phyloP scores from a whole-genome alignment of 257 asterid species.

The Schizonepeta tenuifolia region DNA sequence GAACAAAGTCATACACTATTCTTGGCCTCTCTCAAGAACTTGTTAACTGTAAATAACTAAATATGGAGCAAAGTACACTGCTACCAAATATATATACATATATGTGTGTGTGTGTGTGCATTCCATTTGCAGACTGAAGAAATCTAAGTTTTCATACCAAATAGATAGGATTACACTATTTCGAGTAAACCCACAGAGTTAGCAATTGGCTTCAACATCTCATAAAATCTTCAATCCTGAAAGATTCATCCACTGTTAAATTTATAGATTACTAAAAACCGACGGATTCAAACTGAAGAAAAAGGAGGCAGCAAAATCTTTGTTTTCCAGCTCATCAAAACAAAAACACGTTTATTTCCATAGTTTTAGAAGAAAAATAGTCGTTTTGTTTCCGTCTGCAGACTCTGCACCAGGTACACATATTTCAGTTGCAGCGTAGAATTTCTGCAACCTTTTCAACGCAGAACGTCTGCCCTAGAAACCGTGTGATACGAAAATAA shows the following conservation, averaged over 20 bases:
- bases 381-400: not conserved
- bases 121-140: not conserved
- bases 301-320: not conserved
- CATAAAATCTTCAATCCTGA: constrained; percentile 31
- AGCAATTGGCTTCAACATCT: not conserved
- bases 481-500: too few relatives aligned
- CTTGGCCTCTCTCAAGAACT: too few relatives aligned
- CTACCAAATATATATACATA: too few relatives aligned
- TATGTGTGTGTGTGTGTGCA: too few relatives aligned
- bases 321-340: not conserved
- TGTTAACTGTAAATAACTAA: not conserved
- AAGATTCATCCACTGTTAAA: not conserved
- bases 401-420: not conserved
- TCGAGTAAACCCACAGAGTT: constrained; percentile 10
- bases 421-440: not conserved
- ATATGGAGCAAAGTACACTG: not conserved
- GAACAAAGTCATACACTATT: not conserved
- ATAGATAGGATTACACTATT: not conserved
- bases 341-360: not conserved
- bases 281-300: not conserved
- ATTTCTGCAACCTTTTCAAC: not conserved
- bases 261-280: too few relatives aligned
- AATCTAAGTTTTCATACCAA: not conserved
- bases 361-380: not conserved
- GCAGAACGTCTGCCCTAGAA: not conserved